A percentile compares a stretch with the other conserved stretches of the same genome.
phyloP scores from a whole-genome alignment of 352 stramenopile genomes.

The Pythium myriotylum region DNA sequence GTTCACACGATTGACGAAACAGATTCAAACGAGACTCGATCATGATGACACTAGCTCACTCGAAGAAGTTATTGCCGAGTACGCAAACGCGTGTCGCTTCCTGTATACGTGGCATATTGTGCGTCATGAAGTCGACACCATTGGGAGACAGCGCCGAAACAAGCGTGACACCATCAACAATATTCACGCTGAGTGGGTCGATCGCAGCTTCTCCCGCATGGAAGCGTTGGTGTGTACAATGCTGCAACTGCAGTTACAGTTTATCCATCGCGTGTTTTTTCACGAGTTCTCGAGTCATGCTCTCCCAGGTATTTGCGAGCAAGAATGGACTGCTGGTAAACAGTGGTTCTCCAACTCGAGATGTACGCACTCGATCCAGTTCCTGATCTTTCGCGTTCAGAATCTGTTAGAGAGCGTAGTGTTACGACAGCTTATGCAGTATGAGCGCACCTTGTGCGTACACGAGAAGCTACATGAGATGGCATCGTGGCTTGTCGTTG shows the following conservation, averaged over 20 bases:
- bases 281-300: conserved; percentile 55
- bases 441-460: conserved; percentile 55
- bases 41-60: conserved; percentile 32
- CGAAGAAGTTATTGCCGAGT: conserved; percentile 55
- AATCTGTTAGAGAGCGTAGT: conserved; percentile 47
- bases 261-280: conserved; percentile 57
- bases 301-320: conserved; percentile 55
- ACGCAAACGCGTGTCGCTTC: conserved; percentile 56
- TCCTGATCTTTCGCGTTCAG: conserved; percentile 52
- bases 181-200: conserved; percentile 67
- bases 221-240: conserved; percentile 52
- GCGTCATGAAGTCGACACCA: conserved; percentile 54
- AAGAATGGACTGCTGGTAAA: conserved; percentile 54
- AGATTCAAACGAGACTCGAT: conserved; percentile 36
- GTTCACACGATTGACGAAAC: conserved; percentile 44
- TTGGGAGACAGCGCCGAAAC: conserved; percentile 37
- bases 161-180: conserved; percentile 26
- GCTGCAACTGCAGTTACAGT: conserved; percentile 57
- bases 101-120: conserved; percentile 71
- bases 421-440: conserved; percentile 42
- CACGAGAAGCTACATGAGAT: conserved; percentile 70
- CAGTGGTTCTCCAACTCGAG: conserved; percentile 64
- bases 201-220: conserved; percentile 64
- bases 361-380: conserved; percentile 64
- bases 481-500: conserved; percentile 49